Evolutionary conservation across 345 rosid genomes (phyloP).

Genomic region (Dimocarpus longan): DNA sequence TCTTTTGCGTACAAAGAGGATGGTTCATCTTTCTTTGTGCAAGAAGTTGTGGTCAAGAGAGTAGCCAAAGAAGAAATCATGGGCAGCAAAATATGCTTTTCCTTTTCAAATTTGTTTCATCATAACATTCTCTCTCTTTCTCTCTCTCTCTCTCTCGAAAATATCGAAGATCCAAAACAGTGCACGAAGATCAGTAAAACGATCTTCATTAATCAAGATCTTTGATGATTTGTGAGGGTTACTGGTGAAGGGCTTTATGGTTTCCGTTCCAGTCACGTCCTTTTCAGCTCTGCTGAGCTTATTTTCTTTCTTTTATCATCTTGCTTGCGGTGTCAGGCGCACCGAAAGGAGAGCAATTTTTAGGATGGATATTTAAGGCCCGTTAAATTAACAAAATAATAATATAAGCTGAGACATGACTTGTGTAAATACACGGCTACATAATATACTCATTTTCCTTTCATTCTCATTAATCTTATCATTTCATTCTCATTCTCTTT

Average conservation of each 20-base stretch:
- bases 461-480: not conserved
- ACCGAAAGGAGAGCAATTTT: constrained; percentile 33
- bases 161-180: constrained; percentile 21
- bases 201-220: constrained; percentile 27
- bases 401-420: not conserved
- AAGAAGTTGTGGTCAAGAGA: constrained; percentile 16
- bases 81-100: constrained; percentile 3
- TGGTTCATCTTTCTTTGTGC: constrained; percentile 35
- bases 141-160: constrained; percentile 7
- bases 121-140: constrained; percentile 16
- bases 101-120: constrained; percentile 19
- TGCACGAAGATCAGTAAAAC: constrained; percentile 28
- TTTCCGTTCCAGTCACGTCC: constrained; percentile 58
- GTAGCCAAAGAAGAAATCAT: constrained; percentile 10
- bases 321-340: constrained; percentile 32
- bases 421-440: no score
- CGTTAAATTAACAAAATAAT: not conserved
- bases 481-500: not conserved
- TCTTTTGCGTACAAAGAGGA: constrained; percentile 29
- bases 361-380: not conserved
- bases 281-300: constrained; percentile 35
- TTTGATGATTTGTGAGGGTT: constrained; percentile 27
- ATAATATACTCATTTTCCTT: not conserved
- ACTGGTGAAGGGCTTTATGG: constrained; percentile 37
- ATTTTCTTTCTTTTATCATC: constrained; percentile 32